These are phyloP conservation scores for Claviceps spartinae DNA, from an alignment of 2,329 filamentous ascomycete species.

Conservation along the genomic window DNA sequence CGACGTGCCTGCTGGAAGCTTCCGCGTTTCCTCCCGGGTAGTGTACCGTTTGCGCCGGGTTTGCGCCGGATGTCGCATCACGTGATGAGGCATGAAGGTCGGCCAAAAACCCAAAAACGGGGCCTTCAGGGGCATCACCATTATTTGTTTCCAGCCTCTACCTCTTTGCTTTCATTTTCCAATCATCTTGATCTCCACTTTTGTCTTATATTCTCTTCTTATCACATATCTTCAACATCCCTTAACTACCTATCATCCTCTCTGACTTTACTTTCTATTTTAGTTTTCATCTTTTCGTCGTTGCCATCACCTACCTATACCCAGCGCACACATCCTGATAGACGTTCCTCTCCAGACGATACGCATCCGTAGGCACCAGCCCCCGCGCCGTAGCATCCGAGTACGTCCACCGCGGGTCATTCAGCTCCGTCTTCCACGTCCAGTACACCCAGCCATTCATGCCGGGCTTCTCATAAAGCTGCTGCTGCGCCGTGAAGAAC, in stretches of 20 bases:
- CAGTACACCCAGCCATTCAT: conserved; percentile 44
- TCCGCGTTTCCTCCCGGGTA: neutral
- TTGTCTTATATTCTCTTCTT: no score
- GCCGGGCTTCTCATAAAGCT: conserved; percentile 35
- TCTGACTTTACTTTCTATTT: no score
- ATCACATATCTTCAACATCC: no score
- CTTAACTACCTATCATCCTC: no score
- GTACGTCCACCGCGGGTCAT: conserved; percentile 19
- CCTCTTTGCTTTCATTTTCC: no score
- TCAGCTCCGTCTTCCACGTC: conserved; percentile 37
- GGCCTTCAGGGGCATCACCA: no score
- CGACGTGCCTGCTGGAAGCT: no score
- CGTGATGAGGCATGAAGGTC: no score
- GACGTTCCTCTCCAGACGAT: conserved; percentile 13
- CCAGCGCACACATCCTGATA: conserved; percentile 13
- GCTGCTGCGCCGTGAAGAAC: conserved; percentile 44
- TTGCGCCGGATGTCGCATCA: neutral
- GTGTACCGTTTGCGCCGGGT: neutral
- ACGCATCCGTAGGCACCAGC: conserved; percentile 12
- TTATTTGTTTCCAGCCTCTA: no score
- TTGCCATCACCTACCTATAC: conserved; percentile 4
- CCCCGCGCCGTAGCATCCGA: conserved; percentile 11
- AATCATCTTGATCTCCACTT: no score
- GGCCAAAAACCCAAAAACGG: no score
- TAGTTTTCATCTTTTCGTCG: no score